Evolutionary conservation across 192 early-diverging fungal species (phyloP).

Genomic region (Linnemannia hyalina): DNA sequence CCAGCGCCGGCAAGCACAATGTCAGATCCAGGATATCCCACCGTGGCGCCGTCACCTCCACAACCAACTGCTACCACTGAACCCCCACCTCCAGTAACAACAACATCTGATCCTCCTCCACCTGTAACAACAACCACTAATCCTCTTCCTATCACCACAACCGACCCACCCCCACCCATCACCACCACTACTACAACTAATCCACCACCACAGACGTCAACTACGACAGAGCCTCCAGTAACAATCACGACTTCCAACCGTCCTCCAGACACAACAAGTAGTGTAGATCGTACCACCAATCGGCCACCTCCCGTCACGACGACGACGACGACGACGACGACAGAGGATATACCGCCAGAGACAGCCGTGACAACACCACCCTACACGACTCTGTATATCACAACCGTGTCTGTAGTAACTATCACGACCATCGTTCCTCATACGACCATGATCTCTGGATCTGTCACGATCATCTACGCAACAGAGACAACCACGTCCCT

Average conservation of each 20-base stretch:
- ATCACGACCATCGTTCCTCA: slow-evolving; percentile 30
- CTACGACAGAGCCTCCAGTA: neutral
- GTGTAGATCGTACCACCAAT: neutral
- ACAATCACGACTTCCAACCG: neutral
- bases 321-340: slow-evolving; percentile 18
- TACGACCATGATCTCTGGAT: slow-evolving; percentile 29
- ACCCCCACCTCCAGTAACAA: slow-evolving; percentile 15
- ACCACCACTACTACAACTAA: neutral
- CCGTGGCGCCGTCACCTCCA: neutral
- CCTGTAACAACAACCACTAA: slow-evolving; percentile 8
- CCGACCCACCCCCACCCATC: neutral
- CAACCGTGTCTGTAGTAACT: slow-evolving; percentile 30
- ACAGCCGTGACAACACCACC: slow-evolving; percentile 5
- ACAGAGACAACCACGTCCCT: slow-evolving; percentile 5
- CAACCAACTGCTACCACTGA: neutral
- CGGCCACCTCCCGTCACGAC: neutral
- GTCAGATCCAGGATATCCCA: neutral
- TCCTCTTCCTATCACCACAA: neutral
- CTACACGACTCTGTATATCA: slow-evolving; percentile 39
- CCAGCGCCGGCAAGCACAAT: neutral
- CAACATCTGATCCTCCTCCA: neutral
- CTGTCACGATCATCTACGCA: slow-evolving; percentile 13
- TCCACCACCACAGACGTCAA: neutral
- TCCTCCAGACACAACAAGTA: neutral
- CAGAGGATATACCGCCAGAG: neutral